Conservation (phyloP, 257 asterid genomes). For the Fraxinus americana region DNA sequence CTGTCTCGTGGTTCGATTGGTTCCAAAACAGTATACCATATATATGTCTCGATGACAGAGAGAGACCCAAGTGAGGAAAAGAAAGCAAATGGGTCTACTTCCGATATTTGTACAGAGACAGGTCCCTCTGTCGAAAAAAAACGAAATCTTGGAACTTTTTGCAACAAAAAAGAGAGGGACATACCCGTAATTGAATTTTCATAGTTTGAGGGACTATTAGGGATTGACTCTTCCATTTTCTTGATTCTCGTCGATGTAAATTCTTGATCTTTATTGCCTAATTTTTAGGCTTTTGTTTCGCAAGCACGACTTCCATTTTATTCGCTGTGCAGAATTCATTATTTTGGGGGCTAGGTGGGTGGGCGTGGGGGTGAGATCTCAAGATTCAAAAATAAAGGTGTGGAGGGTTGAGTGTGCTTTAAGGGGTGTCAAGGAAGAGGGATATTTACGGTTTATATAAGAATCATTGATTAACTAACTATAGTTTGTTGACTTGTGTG, state of each 20-base stretch:
- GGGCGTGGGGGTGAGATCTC: background rate
- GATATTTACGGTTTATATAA: slow-evolving; percentile 22
- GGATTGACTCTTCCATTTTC: slow-evolving; percentile 34
- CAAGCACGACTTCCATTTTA: slow-evolving; percentile 22
- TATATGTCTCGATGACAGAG: background rate
- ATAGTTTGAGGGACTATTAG: slow-evolving; percentile 21
- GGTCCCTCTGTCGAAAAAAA: slow-evolving; percentile 26
- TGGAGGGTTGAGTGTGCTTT: background rate
- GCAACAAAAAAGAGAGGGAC: slow-evolving; percentile 28
- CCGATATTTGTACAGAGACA: slow-evolving; percentile 48
- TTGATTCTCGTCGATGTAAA: slow-evolving; percentile 22
- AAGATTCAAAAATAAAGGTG: background rate
- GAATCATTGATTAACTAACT: slow-evolving; percentile 29
- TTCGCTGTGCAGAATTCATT: slow-evolving; percentile 5
- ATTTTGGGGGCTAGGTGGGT: slow-evolving; percentile 2
- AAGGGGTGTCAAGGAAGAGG: slow-evolving; percentile 20
- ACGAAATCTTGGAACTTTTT: slow-evolving; percentile 7
- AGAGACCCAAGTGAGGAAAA: slow-evolving; percentile 20
- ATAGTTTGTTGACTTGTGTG: slow-evolving; percentile 40
- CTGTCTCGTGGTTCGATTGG: too few relatives aligned
- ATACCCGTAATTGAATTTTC: slow-evolving; percentile 46
- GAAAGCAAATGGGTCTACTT: slow-evolving; percentile 21
- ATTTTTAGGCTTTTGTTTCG: slow-evolving; percentile 21
- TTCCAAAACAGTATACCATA: too few relatives aligned
- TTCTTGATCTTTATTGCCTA: slow-evolving; percentile 23